Base-by-base conservation (phyloP, 148 eudicot genomes). In the Hydrangea macrophylla region DNA sequence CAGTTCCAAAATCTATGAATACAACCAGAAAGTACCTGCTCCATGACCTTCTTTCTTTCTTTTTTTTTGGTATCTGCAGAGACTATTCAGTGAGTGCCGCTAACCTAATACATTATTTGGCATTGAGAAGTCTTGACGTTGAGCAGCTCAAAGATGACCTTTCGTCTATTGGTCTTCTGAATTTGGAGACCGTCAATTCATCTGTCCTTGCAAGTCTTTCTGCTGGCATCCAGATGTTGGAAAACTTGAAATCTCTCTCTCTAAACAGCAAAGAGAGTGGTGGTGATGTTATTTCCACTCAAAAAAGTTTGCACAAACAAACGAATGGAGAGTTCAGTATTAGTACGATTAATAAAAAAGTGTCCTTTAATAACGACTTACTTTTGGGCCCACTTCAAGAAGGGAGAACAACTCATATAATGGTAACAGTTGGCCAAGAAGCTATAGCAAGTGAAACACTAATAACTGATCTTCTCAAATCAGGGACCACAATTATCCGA, bases 361-460 rank as follows among this genome's bases (percentile, higher is more conserved):
- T 72, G 67, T 75, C 69, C 17, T 50, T 48, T 23, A 79, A 75
- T 48, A 64, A 62, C 33, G 80, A 82, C 11, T 70, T 70, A 44
- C 71, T 85, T 8, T 58, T 85, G 37, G 86, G 86, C 62, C 23
- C 68, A 36, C 81, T 80, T 70, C 80, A 65, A 58, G 76, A 69
- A 5, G 55, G 72, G 58, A 80, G 64, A 75, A 68, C 64, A 1
- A 64, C 79, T 50, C 89, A 85, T 82, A 80, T 85, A 55, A 85
- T 85, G 89, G 89, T 82, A 58, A 82, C 89, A 26, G 72, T 85
- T 73, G 89, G 85, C 50, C 60, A 73, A 60, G 82, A 82, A 56
- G 86, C 70, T 7, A 58, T 70, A 31, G 69, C 71, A 61, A 85
- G 75, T 54, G 76, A 79, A 60, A 57, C 71, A 57, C 35, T 42